Base-by-base conservation (phyloP, 2,329 filamentous ascomycete genomes). In the Rutstroemia sydowiana region DNA sequence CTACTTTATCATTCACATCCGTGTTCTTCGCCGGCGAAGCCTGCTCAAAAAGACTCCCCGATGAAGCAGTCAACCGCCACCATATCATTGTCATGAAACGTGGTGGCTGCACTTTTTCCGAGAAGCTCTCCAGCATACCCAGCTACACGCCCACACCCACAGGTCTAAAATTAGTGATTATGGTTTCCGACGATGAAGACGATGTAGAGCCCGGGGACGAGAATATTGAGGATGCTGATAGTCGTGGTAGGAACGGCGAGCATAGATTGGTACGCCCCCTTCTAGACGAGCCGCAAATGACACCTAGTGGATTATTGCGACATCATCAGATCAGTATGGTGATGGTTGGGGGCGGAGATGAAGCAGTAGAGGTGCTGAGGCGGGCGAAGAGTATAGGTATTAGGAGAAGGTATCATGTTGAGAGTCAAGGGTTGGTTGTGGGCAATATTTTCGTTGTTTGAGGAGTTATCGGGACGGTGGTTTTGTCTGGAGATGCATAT, bases 71-170 rank as follows among this genome's bases (percentile, higher is more conserved):
- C 0, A 73, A 72, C 37, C 70, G 67, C 1, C 70, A 95, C 69
- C 84, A 95, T 47, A 74, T 97, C 54, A 82, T 98, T 54, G 79
- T 95, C 45, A 75, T 97, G 61, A 82, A 80, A 26, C 82, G 93
- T 5, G 92, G 93, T 36, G 82, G 81, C 1, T 98, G 93, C 71
- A 85, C 79, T 21, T 97, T 97, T 68, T 84, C 80, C 32, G 72
- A 85, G 26, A 98, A 98, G 68, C 71, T 97, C 1, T 75, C 78
- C 47, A 91, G 88, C 58, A 90, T 97, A n/a, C 90, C 92, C 0
- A 79, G 81, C 9, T 92, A 84, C 65, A 75, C 82, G 1, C 83
- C 87, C 0, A 73, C 75, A 0, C 66, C 73, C 0, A 66, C 69
- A 3, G 75, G 82, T 1, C 72, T 97, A 16, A 87, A 95, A 66